Base-by-base conservation (phyloP, 495 filamentous ascomycete species). In the Daldinia childiae region DNA sequence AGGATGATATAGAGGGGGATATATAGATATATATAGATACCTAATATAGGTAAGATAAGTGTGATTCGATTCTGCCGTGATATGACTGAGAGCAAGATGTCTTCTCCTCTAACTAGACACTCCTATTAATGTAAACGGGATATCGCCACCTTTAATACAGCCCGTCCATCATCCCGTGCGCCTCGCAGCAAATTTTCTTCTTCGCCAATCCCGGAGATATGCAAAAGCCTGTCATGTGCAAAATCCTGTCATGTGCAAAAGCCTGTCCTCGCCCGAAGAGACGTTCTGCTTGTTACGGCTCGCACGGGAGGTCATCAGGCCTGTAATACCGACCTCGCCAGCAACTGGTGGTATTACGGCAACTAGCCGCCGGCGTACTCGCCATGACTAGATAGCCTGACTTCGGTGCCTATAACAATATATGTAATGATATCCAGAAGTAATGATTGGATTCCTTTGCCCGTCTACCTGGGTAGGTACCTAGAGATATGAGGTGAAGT, bases 141-240 rank as follows among this genome's bases (percentile, higher is more conserved):
- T 5, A 2, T 24, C 43, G 0, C 8, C 5, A 21, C 19, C 43
- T 48, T 48, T 21, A 48, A 48, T 24, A 21, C 4, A 12, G 8
- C 19, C 6, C 2, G 12, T 39, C 56, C 0, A 9, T 34, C 54
- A 4, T 57, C 17, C 17, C 34, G 30, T 12, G 30, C 6, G 14
- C 30, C 14, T 29, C 17, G n/a, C 9, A 32, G 21, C 36, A n/a
- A 29, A 4, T 8, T 9, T 12, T 17, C n/a, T 56, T 48, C 12
- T 30, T 54, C 43, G 9, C 19, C 12, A 36, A 36, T 7, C 5
- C 58, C 63, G 56, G 48, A 56, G 48, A 61, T 50, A 57, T 50
- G 60, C 39, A 43, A 69, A 24, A 1, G 45, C 36, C 69, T 72
- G 69, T 50, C 34, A n/a, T n/a, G n/a, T n/a, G n/a, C n/a, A n/a